Percentiles rank a stretch among this genome's conserved stretches.
Conservation (phyloP, 495 filamentous ascomycete genomes). For the Xylaria longipes region DNA sequence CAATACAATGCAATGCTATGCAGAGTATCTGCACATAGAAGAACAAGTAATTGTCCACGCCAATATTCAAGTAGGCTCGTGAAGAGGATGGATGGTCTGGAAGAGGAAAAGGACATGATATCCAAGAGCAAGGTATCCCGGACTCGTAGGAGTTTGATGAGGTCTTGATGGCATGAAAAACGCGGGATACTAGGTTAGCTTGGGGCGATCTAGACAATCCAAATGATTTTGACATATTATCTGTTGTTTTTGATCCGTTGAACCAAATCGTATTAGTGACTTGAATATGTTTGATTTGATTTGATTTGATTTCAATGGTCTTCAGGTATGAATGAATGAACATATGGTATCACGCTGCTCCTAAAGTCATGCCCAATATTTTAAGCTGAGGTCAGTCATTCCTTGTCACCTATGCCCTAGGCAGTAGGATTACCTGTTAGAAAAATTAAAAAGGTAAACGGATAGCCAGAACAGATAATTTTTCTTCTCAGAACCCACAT, state of each 20-base stretch:
- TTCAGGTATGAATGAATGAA: no score
- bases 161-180: slow-evolving; percentile 31
- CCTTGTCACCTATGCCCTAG: no score
- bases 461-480: no score
- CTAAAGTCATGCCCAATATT: no score
- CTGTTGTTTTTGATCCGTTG: slow-evolving; percentile 1
- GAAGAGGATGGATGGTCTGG: slow-evolving; percentile 22
- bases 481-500: no score
- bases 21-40: slow-evolving; percentile 15
- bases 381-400: no score
- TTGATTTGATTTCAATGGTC: no score
- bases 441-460: no score
- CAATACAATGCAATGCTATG: neutral
- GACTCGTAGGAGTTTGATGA: slow-evolving; percentile 24
- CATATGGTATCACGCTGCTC: no score
- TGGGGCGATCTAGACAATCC: slow-evolving; percentile 37
- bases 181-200: slow-evolving; percentile 32
- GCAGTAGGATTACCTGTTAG: no score
- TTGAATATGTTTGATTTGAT: neutral
- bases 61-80: slow-evolving; percentile 14
- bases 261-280: neutral
- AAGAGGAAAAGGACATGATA: slow-evolving; percentile 36
- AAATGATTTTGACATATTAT: slow-evolving; percentile 30
- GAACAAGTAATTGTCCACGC: neutral
- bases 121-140: slow-evolving; percentile 21